These are phyloP conservation scores for Tuber aestivum DNA, from an alignment of 495 filamentous ascomycete genomes.

Conservation along the genomic window DNA sequence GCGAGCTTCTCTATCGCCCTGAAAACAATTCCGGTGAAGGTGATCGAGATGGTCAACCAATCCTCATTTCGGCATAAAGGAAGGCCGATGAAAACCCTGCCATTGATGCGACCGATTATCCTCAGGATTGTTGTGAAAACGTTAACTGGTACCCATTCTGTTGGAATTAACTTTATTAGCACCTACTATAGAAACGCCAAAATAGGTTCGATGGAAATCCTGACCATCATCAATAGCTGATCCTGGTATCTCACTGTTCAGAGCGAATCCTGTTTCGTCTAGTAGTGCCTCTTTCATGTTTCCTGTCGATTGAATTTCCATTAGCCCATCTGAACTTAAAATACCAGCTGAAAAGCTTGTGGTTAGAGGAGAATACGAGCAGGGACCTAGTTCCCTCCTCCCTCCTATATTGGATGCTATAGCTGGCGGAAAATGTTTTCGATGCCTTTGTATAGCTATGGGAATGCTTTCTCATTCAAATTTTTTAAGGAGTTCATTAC, in stretches of 20 bases:
- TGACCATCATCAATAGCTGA: constrained; percentile 7
- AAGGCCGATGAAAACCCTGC: constrained; percentile 54
- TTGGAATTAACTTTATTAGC: neutral
- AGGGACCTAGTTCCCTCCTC: neutral
- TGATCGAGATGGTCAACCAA: constrained; percentile 56
- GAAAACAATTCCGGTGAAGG: constrained; percentile 54
- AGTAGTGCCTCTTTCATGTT: constrained; percentile 14
- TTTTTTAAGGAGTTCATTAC: neutral
- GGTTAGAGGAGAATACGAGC: neutral
- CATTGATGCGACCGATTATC: constrained; percentile 55
- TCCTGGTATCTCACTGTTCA: constrained; percentile 13
- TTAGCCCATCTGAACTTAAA: neutral
- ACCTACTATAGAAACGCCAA: neutral
- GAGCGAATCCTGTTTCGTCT: constrained; percentile 19
- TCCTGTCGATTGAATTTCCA: constrained; percentile 6
- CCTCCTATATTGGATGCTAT: neutral
- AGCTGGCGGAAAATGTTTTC: neutral
- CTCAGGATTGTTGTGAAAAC: constrained; percentile 46
- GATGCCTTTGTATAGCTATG: neutral
- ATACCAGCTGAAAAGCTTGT: neutral
- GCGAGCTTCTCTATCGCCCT: constrained; percentile 42
- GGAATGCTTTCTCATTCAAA: neutral
- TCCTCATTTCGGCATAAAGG: constrained; percentile 52
- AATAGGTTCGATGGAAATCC: neutral
- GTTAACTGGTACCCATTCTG: constrained; percentile 46